Percentiles rank a stretch among this genome's conserved stretches.
Evolutionary conservation across 2,329 filamentous ascomycete species (phyloP).

Genomic region (Alternaria burnsii): DNA sequence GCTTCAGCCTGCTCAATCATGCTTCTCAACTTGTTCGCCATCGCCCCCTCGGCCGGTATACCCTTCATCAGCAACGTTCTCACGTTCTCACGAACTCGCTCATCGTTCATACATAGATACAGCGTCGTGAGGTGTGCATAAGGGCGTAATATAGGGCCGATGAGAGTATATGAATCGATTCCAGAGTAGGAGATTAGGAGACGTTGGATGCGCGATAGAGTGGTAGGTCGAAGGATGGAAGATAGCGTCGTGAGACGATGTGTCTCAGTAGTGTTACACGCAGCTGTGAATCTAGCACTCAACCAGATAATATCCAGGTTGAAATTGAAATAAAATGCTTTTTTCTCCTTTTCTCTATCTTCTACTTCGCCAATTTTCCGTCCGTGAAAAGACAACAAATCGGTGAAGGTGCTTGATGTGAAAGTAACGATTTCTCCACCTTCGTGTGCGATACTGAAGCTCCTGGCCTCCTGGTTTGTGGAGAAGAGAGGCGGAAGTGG

Average conservation of each 20-base stretch:
- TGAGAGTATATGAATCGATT: constrained; percentile 3
- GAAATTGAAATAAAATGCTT: constrained; percentile 21
- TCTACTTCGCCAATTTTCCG: neutral
- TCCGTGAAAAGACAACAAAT: neutral
- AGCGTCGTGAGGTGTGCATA: constrained; percentile 15
- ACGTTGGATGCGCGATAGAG: neutral
- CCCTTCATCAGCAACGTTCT: constrained; percentile 1
- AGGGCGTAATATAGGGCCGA: constrained; percentile 10
- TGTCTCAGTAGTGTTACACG: constrained; percentile 12
- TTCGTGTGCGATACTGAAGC: constrained; percentile 14
- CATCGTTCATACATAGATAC: constrained; percentile 23
- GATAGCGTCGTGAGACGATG: constrained; percentile 12
- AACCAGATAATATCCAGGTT: constrained; percentile 23
- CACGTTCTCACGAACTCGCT: constrained; percentile 4
- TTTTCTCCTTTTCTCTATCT: neutral
- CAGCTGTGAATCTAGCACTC: constrained; percentile 17
- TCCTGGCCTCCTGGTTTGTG: constrained; percentile 12
- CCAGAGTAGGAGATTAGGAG: constrained; percentile 18
- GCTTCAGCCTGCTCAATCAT: constrained; percentile 13
- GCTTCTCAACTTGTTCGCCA: neutral
- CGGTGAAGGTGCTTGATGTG: neutral
- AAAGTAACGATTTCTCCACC: constrained; percentile 19
- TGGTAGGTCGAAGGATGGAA: neutral
- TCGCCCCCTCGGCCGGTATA: neutral
- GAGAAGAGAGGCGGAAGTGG: constrained; percentile 21